phyloP scores from a whole-genome alignment of 306 rosid genomes.

The Citrullus colocynthis region DNA sequence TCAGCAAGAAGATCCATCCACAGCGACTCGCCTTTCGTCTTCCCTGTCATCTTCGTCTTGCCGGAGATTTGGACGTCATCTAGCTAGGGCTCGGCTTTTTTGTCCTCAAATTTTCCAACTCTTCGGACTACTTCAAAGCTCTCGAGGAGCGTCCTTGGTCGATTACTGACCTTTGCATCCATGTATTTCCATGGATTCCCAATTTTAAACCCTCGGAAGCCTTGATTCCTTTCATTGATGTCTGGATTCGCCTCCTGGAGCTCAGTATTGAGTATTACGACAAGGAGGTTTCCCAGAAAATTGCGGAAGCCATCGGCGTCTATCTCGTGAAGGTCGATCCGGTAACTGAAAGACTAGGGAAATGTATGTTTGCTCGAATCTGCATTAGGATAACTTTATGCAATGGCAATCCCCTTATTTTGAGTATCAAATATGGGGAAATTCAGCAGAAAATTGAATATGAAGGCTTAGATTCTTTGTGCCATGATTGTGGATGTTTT shows the following conservation, averaged over 20 bases:
- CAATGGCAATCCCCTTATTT: not conserved
- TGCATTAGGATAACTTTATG: not conserved
- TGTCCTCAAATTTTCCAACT: not conserved
- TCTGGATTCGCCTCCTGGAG: constrained; percentile 1
- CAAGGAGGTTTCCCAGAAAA: not conserved
- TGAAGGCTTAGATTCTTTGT: not conserved
- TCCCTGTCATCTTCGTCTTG: not conserved
- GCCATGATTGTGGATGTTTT: not conserved
- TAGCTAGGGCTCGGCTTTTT: not conserved
- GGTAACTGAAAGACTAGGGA: not conserved
- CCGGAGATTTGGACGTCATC: not conserved
- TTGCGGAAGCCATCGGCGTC: not conserved
- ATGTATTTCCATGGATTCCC: not conserved
- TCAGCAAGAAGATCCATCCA: not conserved
- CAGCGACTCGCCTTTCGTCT: not conserved
- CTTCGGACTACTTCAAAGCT: not conserved
- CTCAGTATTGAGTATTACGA: not conserved
- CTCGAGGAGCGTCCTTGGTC: not conserved
- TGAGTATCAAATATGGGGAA: not conserved
- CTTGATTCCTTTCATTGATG: not conserved
- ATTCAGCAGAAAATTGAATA: not conserved
- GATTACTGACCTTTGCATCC: not conserved
- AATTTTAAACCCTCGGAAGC: constrained; percentile 3
- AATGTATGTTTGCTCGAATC: not conserved
- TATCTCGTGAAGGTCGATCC: constrained; percentile 1